Evolutionary conservation across 169 alveolate genomes (phyloP).

Genomic region (Plasmodium cynomolgi): DNA sequence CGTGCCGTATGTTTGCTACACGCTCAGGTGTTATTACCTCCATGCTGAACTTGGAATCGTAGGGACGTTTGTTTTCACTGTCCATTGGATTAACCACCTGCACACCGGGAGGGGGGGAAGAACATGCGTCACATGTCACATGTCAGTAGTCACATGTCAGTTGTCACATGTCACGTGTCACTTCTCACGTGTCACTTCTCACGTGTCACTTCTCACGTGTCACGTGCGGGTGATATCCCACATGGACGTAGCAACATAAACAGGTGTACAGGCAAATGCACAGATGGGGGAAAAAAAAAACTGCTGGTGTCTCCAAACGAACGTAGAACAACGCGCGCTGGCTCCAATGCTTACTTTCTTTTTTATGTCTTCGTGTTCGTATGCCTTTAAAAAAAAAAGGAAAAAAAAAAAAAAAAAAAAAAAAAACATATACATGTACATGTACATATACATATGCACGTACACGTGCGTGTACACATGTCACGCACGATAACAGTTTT

Average conservation of each 20-base stretch:
- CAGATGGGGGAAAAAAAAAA: neutral
- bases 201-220: too few species aligned
- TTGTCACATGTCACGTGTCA: too few species aligned
- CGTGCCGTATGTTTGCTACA: neutral
- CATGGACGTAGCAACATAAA: neutral
- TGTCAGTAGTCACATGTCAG: too few species aligned
- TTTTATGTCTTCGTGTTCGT: constrained; percentile 60
- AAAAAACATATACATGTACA: too few species aligned
- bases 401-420: neutral
- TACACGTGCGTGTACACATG: neutral
- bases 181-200: too few species aligned
- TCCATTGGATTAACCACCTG: constrained; percentile 48
- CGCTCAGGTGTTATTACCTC: constrained; percentile 5
- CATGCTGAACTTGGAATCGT: constrained; percentile 31
- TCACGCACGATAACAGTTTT: neutral
- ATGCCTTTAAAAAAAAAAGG: constrained; percentile 45
- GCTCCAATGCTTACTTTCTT: constrained; percentile 18
- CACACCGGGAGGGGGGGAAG: neutral
- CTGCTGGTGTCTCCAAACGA: neutral
- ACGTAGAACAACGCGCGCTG: neutral
- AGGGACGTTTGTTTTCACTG: constrained; percentile 25
- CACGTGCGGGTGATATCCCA: neutral
- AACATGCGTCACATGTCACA: neutral
- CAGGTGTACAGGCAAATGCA: neutral
- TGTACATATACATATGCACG: neutral